Base-by-base conservation (phyloP, 2,329 filamentous ascomycete species). In the Colletotrichum kahawae region DNA sequence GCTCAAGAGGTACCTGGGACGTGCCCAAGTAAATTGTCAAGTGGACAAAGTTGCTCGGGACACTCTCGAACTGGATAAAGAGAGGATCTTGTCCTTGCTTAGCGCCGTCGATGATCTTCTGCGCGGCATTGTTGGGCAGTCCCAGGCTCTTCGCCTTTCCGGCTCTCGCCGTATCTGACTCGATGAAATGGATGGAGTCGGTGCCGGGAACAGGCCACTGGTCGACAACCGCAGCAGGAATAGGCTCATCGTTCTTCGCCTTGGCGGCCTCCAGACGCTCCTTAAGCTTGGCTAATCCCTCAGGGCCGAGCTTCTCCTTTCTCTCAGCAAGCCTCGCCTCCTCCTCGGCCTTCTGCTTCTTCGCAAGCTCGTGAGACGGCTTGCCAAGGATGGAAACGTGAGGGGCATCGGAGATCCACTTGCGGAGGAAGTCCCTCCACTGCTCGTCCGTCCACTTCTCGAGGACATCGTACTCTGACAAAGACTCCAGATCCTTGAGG, bases 1-100 rank as follows among this genome's bases (percentile, higher is more conserved):
- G 90, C 77, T 96, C 91, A n/a, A 94, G 90, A 0, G 96, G 95
- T 1, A 98, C 88, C 36, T 91, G 88, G 3, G 92, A 90, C 1
- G 95, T 98, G 67, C 95, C 95, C 65, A 98, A 88, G 71, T 97
- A 92, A 27, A 98, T 85, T 63, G 92, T 93, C 73, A 98, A 90
- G 79, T 96, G 94, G 8, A 98, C 95, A 82, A 99, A 99, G 81
- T 95, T 98, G 74, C 95, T 97, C 3, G 94, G 93, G 16, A 98
- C 95, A 80, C 98, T 93, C 84, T 99, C 97, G 78, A 97, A 99
- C 84, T 99, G 96, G n/a, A 99, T 89, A 84, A 98, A 99, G 4
- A 98, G 87, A 0, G 95, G 94, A n/a, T 93, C 82, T 43, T 93
- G 84, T 8, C 86, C 87, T 21, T 86, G 78, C 48, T 90, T 88